phyloP scores from a whole-genome alignment of 768 basidiomycete species.

The Xerocomus spinulosus region DNA sequence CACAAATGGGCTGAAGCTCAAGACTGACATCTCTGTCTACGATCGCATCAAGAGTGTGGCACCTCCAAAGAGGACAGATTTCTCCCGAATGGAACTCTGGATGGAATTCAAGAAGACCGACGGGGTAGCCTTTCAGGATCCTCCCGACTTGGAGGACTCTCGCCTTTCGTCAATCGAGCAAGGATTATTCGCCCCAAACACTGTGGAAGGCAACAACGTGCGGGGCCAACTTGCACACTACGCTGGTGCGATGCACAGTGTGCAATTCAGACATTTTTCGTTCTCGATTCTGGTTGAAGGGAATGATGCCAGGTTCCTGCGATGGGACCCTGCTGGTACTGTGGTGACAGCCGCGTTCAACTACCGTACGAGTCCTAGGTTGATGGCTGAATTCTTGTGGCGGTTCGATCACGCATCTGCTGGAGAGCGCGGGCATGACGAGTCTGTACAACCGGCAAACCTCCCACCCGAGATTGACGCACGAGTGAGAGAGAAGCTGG shows the following conservation, averaged over 20 bases:
- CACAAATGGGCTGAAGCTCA: not conserved
- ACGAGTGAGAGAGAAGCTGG: no score
- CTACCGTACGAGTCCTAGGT: not conserved
- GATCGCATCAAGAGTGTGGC: not conserved
- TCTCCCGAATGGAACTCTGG: no score
- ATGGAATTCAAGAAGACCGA: no score
- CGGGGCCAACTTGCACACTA: not conserved
- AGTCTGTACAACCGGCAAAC: no score
- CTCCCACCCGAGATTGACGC: no score
- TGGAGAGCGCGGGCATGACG: no score
- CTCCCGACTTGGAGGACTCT: not conserved
- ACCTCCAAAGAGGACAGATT: no score
- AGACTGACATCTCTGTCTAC: not conserved
- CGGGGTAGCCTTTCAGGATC: not conserved
- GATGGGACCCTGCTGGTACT: not conserved
- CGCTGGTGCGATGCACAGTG: not conserved
- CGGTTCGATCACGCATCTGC: not conserved
- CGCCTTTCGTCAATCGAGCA: not conserved
- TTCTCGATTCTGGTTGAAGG: not conserved
- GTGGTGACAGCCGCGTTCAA: not conserved
- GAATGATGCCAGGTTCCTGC: not conserved
- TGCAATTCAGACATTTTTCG: not conserved
- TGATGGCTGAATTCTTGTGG: not conserved
- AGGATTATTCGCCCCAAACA: not conserved
- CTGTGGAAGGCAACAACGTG: not conserved